Conservation (phyloP, 1,139 yeast species). For the Pichia sp. region DNA sequence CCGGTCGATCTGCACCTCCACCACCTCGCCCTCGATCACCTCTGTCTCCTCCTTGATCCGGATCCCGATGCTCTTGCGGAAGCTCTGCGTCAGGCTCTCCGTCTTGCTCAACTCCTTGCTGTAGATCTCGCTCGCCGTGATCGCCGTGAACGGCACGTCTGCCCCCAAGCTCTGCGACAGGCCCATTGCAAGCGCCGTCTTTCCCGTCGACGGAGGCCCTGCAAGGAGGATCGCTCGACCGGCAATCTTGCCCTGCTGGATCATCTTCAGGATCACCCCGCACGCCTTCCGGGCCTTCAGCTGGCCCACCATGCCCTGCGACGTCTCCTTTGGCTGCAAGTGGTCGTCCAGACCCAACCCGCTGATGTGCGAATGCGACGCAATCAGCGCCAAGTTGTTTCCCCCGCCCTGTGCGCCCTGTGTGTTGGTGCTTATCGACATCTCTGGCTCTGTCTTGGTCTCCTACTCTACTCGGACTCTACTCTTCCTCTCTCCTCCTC, state of each 20-base stretch:
- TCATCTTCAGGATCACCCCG: slow-evolving; percentile 89
- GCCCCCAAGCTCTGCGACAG: slow-evolving; percentile 80
- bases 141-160: slow-evolving; percentile 93
- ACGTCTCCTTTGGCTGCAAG: slow-evolving; percentile 71
- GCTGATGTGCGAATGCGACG: slow-evolving; percentile 95
- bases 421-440: slow-evolving; percentile 41
- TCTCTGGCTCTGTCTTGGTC: slow-evolving; percentile 2
- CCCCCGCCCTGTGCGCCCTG: background rate
- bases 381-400: slow-evolving; percentile 59
- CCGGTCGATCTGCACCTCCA: slow-evolving; percentile 95
- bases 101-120: slow-evolving; percentile 91
- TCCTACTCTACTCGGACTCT: background rate
- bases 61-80: slow-evolving; percentile 92
- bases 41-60: slow-evolving; percentile 96
- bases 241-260: slow-evolving; percentile 89
- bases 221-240: slow-evolving; percentile 95
- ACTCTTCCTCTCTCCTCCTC: background rate
- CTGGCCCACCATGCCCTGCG: slow-evolving; percentile 98
- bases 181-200: slow-evolving; percentile 98
- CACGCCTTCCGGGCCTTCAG: slow-evolving; percentile 92
- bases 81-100: slow-evolving; percentile 92
- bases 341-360: slow-evolving; percentile 93
- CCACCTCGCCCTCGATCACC: slow-evolving; percentile 97
- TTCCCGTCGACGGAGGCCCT: slow-evolving; percentile 98
- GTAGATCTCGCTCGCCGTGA: slow-evolving; percentile 91